Base-by-base conservation (phyloP, 1,284 basidiomycete genomes). In the Mycosarcoma mackinlayi region DNA sequence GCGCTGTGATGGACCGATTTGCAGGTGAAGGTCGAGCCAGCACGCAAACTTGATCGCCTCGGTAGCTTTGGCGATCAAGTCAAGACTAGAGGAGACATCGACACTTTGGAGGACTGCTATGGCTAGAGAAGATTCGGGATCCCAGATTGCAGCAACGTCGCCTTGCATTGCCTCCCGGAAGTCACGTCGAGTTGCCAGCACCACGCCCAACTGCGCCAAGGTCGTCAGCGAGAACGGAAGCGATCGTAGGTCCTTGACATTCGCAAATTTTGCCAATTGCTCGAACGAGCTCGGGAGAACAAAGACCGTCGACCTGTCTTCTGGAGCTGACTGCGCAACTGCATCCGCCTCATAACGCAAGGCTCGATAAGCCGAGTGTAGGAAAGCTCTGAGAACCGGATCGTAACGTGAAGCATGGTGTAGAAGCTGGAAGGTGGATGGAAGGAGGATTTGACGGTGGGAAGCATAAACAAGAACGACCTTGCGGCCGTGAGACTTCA, bases 141-240 rank as follows among this genome's bases (percentile, higher is more conserved):
- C 67, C 61, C 62, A 66, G 21, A 63, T 30, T 2, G 68, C 62
- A 4, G 54, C 55, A 45, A 66, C 46, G 23, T 59, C 47, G 45
- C 34, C 39, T 41, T 40, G 44, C 63, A 66, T 55, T 34, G 63
- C 63, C 39, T 63, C 44, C 10, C 44, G 51, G 49, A 55, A 45
- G 42, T 66, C 63, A 23, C 52, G 31, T 28, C 52, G 42, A 2
- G 51, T 33, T 19, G 45, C 39, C 13, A 66, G 46, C 24, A 57
- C 59, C 18, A 56, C 34, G 4, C 31, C 59, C 18, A 63, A 14
- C 23, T 62, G 59, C 2, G 39, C 55, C 28, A 71, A 27, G 11
- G 63, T 66, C 8, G 68, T 71, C 2, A 71, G 49, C 21, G 63
- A 52, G 30, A 59, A 30, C 1, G 53, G 30, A 16, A 35, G 31